A percentile compares a stretch with the other conserved stretches of the same genome.
Conservation (phyloP, 768 basidiomycete species). For the Russula lepida region DNA sequence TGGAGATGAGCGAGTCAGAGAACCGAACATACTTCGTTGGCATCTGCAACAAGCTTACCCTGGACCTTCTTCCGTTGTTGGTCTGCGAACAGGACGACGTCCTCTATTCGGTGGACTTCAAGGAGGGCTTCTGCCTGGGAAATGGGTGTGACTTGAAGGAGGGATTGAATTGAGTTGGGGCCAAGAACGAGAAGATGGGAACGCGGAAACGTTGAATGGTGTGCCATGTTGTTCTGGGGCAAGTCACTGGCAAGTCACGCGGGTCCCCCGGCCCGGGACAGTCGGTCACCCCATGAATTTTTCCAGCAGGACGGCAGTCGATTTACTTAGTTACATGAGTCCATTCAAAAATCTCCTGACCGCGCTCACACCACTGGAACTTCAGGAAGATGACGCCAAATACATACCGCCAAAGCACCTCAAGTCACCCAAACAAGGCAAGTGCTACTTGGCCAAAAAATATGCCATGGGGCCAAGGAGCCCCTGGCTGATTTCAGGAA, state of each 20-base stretch:
- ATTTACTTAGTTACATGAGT: too few species aligned
- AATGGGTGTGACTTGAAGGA: slow-evolving; percentile 63
- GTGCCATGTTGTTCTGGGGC: slow-evolving; percentile 8
- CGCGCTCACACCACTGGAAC: too few species aligned
- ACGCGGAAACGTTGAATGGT: slow-evolving; percentile 42
- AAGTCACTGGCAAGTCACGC: neutral
- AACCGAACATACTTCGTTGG: slow-evolving; percentile 40
- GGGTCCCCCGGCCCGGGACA: too few species aligned
- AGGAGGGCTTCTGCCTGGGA: slow-evolving; percentile 66
- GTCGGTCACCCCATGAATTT: too few species aligned
- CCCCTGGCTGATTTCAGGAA: too few species aligned
- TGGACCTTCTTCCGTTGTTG: slow-evolving; percentile 51
- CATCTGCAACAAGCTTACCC: slow-evolving; percentile 41
- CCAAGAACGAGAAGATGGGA: slow-evolving; percentile 63
- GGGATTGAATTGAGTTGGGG: slow-evolving; percentile 49
- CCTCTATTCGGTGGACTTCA: slow-evolving; percentile 52
- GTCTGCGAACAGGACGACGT: slow-evolving; percentile 55
- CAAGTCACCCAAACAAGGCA: too few species aligned
- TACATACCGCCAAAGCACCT: too few species aligned
- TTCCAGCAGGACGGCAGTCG: too few species aligned
- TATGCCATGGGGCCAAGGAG: too few species aligned
- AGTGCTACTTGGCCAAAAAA: too few species aligned
- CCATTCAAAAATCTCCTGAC: too few species aligned
- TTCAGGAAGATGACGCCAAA: too few species aligned
- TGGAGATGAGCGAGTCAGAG: neutral